Percentiles rank a stretch among this genome's conserved stretches.
phyloP scores from a whole-genome alignment of 441 rosid genomes.

The Cnidoscolus chayamansa region DNA sequence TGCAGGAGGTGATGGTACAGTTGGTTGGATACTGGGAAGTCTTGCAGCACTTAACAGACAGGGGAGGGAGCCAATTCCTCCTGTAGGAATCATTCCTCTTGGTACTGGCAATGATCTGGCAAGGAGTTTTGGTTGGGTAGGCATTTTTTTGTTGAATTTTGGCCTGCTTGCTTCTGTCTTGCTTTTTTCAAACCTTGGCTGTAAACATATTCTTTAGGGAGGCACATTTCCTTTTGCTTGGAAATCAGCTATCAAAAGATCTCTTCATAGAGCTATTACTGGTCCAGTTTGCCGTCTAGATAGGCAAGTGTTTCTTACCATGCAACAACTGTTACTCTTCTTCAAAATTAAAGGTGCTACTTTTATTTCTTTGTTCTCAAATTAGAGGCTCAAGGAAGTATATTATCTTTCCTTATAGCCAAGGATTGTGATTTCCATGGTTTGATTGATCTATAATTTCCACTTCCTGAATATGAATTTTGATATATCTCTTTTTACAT shows the following conservation, averaged over 20 bases:
- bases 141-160: constrained; percentile 19
- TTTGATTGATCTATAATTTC: no score
- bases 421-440: no score
- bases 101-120: constrained; percentile 96
- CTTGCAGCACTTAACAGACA: constrained; percentile 57
- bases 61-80: constrained; percentile 69
- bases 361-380: not conserved
- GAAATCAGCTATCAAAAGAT: constrained; percentile 82
- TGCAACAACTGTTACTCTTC: not conserved
- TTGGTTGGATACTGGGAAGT: constrained; percentile 94
- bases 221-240: constrained; percentile 94
- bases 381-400: no score
- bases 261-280: constrained; percentile 55
- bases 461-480: no score
- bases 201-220: constrained; percentile 50
- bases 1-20: constrained; percentile 99
- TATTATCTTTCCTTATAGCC: not conserved
- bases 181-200: constrained; percentile 20
- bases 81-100: constrained; percentile 80
- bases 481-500: no score
- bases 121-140: constrained; percentile 96
- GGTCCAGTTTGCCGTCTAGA: constrained; percentile 68
- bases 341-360: not conserved
- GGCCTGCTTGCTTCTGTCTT: constrained; percentile 14
- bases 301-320: constrained; percentile 42